Evolutionary conservation across 768 basidiomycete species (phyloP).

Genomic region (Boletus vermiculosoides): DNA sequence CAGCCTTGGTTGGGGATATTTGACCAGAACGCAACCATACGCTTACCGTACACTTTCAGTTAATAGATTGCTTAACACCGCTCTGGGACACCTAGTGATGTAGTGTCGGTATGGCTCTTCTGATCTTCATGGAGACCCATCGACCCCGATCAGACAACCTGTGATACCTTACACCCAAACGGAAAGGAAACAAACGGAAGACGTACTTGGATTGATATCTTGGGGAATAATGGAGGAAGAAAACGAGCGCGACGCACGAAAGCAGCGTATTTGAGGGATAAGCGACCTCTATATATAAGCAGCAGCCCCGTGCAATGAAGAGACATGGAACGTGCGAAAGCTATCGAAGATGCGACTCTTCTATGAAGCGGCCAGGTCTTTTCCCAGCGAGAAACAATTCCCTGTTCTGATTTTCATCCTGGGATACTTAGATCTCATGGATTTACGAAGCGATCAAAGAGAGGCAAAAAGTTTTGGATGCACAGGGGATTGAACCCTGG

Average conservation of each 20-base stretch:
- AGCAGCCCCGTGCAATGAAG: no score
- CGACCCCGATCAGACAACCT: background rate
- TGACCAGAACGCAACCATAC: background rate
- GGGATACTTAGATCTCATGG: no score
- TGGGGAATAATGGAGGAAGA: background rate
- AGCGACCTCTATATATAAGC: background rate
- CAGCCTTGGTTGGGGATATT: background rate
- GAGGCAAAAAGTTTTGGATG: constrained; percentile 29
- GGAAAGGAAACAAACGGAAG: background rate
- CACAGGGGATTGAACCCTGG: constrained; percentile 44
- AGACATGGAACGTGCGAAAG: background rate
- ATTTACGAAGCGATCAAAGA: background rate
- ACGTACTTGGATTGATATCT: background rate
- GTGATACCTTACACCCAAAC: no score
- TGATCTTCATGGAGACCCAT: background rate
- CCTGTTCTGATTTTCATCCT: background rate
- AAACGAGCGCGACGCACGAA: background rate
- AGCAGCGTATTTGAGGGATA: background rate
- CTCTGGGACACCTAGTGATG: background rate
- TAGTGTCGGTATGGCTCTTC: no score
- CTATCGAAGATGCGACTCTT: background rate
- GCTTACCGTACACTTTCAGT: constrained; percentile 9
- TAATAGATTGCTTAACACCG: constrained; percentile 11
- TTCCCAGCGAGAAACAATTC: background rate
- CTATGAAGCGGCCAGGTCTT: background rate